A percentile compares a stretch with the other conserved stretches of the same genome.
Evolutionary conservation across 768 basidiomycete genomes (phyloP).

Genomic region (Paxillus rubicundulus): DNA sequence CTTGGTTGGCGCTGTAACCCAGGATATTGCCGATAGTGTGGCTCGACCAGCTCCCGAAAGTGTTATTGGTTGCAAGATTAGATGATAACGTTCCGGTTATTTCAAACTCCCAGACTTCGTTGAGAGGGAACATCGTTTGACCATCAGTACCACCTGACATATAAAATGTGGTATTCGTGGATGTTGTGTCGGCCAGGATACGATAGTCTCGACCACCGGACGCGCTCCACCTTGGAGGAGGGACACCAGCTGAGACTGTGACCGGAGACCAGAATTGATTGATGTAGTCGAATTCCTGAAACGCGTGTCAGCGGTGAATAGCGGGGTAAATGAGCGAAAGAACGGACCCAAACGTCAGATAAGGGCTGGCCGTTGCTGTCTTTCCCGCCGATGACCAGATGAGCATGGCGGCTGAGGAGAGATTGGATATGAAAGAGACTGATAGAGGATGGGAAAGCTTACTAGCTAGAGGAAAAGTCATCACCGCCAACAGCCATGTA

Average conservation of each 20-base stretch:
- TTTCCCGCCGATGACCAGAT: slow-evolving; percentile 72
- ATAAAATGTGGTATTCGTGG: slow-evolving; percentile 68
- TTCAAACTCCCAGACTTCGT: slow-evolving; percentile 69
- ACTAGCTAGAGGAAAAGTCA: slow-evolving; percentile 85
- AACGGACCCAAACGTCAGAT: slow-evolving; percentile 71
- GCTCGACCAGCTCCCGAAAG: slow-evolving; percentile 60
- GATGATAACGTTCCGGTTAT: slow-evolving; percentile 71
- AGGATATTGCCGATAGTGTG: slow-evolving; percentile 38
- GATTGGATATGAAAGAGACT: slow-evolving; percentile 16
- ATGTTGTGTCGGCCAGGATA: slow-evolving; percentile 23
- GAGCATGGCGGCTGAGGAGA: slow-evolving; percentile 60
- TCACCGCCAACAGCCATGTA: slow-evolving; percentile 61
- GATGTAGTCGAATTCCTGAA: slow-evolving; percentile 74
- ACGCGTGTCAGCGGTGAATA: slow-evolving; percentile 7
- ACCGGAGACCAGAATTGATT: slow-evolving; percentile 77
- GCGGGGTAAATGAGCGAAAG: neutral
- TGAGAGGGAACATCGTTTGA: slow-evolving; percentile 42
- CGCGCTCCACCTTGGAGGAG: slow-evolving; percentile 67
- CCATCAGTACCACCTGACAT: slow-evolving; percentile 69
- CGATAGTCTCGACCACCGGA: slow-evolving; percentile 71
- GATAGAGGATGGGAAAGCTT: slow-evolving; percentile 29
- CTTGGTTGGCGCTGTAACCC: slow-evolving; percentile 41
- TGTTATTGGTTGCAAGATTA: slow-evolving; percentile 49
- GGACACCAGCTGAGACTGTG: slow-evolving; percentile 46
- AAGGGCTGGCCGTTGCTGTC: slow-evolving; percentile 51